These are phyloP conservation scores for Fragaria ananassa DNA, from an alignment of 306 rosid species.

Conservation along the genomic window DNA sequence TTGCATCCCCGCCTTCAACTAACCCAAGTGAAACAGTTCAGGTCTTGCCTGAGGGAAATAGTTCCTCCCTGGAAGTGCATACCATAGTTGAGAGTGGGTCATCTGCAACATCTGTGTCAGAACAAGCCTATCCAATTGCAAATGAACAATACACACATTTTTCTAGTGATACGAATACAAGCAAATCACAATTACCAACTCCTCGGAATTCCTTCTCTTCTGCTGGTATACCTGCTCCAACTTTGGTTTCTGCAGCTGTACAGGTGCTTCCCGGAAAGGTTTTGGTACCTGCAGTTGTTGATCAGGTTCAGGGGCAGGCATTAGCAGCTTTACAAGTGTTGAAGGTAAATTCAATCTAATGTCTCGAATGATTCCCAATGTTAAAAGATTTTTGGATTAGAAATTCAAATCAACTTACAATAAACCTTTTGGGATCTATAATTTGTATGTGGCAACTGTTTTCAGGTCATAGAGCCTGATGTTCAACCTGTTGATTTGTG, in stretches of 20 bases:
- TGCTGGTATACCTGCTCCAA: conserved; percentile 96
- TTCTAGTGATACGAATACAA: conserved; percentile 37
- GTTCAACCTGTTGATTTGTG: conserved; percentile 86
- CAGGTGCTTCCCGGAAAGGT: conserved; percentile 84
- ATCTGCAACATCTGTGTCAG: conserved; percentile 30
- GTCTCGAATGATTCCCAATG: background rate
- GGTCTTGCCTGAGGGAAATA: conserved; percentile 42
- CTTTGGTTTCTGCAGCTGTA: conserved; percentile 69
- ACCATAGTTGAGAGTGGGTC: conserved; percentile 30
- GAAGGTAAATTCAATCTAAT: conserved; percentile 44
- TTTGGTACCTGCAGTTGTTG: conserved; percentile 88
- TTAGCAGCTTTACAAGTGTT: conserved; percentile 84
- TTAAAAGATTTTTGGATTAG: conserved; percentile 2
- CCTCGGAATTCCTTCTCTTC: conserved; percentile 67
- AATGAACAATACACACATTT: conserved; percentile 36
- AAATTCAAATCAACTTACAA: conserved; percentile 1
- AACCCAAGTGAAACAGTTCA: conserved; percentile 31
- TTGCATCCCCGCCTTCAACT: conserved; percentile 33
- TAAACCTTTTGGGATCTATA: background rate
- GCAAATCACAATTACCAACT: conserved; percentile 46
- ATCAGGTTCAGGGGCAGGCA: conserved; percentile 97
- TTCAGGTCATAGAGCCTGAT: conserved; percentile 85
- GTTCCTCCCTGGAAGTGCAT: conserved; percentile 43
- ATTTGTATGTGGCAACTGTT: background rate
- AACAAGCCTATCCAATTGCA: conserved; percentile 31